Conservation (phyloP, 495 filamentous ascomycete species). For the Tuber borchii region DNA sequence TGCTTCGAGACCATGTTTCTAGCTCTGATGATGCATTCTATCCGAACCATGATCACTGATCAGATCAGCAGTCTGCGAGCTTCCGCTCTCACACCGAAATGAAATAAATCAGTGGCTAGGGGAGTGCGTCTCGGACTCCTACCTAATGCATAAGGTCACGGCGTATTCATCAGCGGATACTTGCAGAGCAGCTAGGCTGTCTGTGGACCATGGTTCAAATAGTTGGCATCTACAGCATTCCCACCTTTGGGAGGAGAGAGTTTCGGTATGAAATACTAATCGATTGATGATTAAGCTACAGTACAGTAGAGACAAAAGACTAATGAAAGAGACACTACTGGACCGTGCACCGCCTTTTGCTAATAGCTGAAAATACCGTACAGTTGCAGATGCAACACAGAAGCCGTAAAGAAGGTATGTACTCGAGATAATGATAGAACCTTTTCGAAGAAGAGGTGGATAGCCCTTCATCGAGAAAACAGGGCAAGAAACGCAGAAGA, state of each 20-base stretch:
- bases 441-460: background rate
- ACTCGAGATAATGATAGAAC: background rate
- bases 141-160: background rate
- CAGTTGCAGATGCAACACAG: slow-evolving; percentile 1
- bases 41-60: background rate
- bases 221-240: background rate
- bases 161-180: background rate
- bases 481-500: background rate
- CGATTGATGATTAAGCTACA: background rate
- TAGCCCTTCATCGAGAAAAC: background rate
- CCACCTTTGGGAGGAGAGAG: background rate
- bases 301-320: background rate
- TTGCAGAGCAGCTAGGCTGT: background rate
- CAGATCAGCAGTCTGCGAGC: background rate
- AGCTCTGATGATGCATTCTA: background rate
- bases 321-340: background rate
- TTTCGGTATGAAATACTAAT: background rate
- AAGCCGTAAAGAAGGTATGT: slow-evolving; percentile 1
- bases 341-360: background rate
- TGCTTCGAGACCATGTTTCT: background rate
- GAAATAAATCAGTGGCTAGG: background rate
- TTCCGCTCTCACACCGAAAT: background rate
- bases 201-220: background rate
- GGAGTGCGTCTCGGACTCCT: background rate
- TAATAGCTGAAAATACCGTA: slow-evolving; percentile 6